Conservation (phyloP, 1,284 basidiomycete species). For the Melampsora larici-populina region DNA sequence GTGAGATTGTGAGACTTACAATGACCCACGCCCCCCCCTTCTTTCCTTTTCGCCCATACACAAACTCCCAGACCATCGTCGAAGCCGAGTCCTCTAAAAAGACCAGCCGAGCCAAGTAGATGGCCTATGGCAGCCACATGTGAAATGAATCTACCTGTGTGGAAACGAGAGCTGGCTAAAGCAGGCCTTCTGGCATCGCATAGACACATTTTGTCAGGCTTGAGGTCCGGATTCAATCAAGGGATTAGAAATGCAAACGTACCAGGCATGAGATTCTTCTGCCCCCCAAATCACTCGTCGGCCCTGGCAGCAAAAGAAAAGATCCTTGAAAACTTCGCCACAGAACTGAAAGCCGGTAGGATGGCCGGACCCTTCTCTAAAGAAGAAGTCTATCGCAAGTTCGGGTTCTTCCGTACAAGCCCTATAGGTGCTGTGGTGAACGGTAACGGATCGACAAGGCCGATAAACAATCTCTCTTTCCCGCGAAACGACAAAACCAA, state of each 20-base stretch:
- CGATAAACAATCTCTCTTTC: constrained; percentile 4
- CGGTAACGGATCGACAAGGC: background rate
- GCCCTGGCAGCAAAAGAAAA: too few species aligned
- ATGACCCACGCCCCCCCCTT: too few species aligned
- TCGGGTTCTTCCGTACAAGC: constrained; percentile 7
- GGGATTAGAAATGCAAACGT: background rate
- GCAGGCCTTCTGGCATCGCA: background rate
- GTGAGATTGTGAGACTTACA: too few species aligned
- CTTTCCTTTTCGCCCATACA: too few species aligned
- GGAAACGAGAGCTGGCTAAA: background rate
- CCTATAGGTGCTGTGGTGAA: background rate
- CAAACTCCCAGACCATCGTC: too few species aligned
- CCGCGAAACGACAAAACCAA: background rate
- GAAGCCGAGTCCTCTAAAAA: too few species aligned
- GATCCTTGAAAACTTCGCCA: too few species aligned
- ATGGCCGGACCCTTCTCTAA: too few species aligned
- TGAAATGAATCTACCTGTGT: constrained; percentile 3
- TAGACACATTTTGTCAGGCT: background rate
- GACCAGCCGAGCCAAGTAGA: background rate
- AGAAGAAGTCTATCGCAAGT: background rate
- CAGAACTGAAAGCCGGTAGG: background rate
- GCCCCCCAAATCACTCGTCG: too few species aligned
- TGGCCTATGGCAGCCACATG: background rate
- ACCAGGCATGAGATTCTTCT: too few species aligned
- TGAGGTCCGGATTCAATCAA: background rate